Evolutionary conservation across 2,329 filamentous ascomycete genomes (phyloP).

Genomic region (Tolypocladium amazonense): DNA sequence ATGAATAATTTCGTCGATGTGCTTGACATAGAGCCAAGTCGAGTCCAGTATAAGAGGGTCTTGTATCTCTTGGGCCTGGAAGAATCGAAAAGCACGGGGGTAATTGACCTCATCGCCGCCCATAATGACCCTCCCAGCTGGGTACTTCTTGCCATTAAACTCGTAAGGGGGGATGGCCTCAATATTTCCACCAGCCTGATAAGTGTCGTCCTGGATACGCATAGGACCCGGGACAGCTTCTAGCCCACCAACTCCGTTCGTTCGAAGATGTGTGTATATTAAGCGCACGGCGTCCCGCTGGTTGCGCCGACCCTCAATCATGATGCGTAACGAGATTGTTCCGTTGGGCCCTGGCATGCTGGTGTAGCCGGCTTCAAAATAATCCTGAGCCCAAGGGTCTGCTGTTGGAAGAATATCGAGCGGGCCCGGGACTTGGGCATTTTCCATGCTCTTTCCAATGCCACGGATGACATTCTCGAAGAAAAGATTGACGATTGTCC

Average conservation of each 20-base stretch:
- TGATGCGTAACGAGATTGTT: constrained; percentile 17
- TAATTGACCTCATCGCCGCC: constrained; percentile 4
- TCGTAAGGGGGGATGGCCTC: constrained; percentile 25
- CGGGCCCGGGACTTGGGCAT: constrained; percentile 2
- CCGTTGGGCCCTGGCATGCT: constrained; percentile 25
- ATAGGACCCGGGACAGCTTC: constrained; percentile 8
- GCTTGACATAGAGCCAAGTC: constrained; percentile 12
- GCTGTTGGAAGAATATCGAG: constrained; percentile 12
- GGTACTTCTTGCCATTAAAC: constrained; percentile 9
- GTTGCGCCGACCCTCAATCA: constrained; percentile 15
- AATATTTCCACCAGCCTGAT: constrained; percentile 19
- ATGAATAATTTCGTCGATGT: constrained; percentile 16
- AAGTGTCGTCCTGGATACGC: background rate
- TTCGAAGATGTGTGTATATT: constrained; percentile 20
- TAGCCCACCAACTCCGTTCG: constrained; percentile 17
- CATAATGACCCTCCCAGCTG: constrained; percentile 10
- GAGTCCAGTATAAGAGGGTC: constrained; percentile 20
- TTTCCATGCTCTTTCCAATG: background rate
- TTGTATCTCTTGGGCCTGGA: constrained; percentile 22
- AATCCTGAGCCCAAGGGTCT: constrained; percentile 27
- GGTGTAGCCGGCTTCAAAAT: constrained; percentile 24
- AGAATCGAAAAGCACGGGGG: constrained; percentile 7
- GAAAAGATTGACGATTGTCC: background rate
- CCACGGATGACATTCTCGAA: background rate
- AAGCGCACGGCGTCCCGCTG: constrained; percentile 12